Base-by-base conservation (phyloP, 352 stramenopile species). In the Pythium insidiosum region DNA sequence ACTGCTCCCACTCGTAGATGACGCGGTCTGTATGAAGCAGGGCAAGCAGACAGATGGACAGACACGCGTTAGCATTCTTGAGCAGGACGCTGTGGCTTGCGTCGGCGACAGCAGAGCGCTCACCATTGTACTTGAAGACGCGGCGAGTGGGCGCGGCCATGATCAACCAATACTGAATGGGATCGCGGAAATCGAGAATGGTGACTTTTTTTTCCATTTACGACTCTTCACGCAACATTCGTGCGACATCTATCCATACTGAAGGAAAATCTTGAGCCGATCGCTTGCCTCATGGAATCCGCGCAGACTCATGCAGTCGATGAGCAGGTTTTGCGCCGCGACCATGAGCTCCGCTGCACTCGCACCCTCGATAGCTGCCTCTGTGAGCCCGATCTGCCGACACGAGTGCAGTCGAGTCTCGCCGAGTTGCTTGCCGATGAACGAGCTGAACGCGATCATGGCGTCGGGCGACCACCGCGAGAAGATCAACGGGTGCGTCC, bases 1-100 rank as follows among this genome's bases (percentile, higher is more conserved):
- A 96, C 60, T 97, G 94, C 55, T 98, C 94, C 94, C 95, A 99
- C 60, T 98, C 94, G 62, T 98, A 99, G 11, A 99, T 76, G 47
- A 79, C 63, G 45, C 63, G 77, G 39, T 60, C 80, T 92, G 43
- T 21, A 13, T 22, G n/a, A n/a, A n/a, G n/a, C n/a, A n/a, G n/a
- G n/a, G n/a, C n/a, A n/a, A n/a, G n/a, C n/a, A n/a, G n/a, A 25
- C 24, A 7, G 9, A 38, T 15, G 24, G n/a, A n/a, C n/a, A n/a
- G n/a, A n/a, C n/a, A n/a, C n/a, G n/a, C n/a, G n/a, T n/a, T n/a
- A n/a, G n/a, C n/a, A n/a, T n/a, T n/a, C n/a, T n/a, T n/a, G n/a
- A n/a, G n/a, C n/a, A n/a, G n/a, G n/a, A n/a, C n/a, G n/a, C n/a
- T n/a, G n/a, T n/a, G n/a, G n/a, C n/a, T n/a, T n/a, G n/a, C n/a